These are phyloP conservation scores for Paracoccidioides brasiliensis DNA, from an alignment of 2,329 filamentous ascomycete genomes.

Conservation along the genomic window DNA sequence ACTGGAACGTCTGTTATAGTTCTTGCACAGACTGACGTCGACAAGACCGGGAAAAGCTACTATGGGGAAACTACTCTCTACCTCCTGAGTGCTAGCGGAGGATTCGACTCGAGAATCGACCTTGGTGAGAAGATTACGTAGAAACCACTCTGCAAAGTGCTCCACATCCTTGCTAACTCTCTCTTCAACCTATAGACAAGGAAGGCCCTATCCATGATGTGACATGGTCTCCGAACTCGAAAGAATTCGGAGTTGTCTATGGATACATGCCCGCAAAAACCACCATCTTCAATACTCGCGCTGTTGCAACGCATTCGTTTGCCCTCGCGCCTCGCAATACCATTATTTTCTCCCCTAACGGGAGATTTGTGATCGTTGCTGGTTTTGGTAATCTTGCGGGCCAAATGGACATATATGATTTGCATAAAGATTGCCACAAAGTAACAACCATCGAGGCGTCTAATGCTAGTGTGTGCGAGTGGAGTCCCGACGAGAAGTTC, in stretches of 20 bases:
- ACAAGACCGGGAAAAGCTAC: constrained; percentile 98
- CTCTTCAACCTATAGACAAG: constrained; percentile 50
- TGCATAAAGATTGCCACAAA: constrained; percentile 88
- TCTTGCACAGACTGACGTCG: constrained; percentile 91
- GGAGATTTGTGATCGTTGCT: constrained; percentile 82
- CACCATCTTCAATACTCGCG: constrained; percentile 89
- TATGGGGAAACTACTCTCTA: constrained; percentile 98
- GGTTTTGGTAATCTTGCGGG: constrained; percentile 96
- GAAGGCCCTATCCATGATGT: constrained; percentile 97
- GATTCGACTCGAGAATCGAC: constrained; percentile 81
- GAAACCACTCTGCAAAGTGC: not conserved
- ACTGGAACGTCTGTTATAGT: constrained; percentile 84
- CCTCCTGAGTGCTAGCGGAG: constrained; percentile 78
- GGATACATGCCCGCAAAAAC: constrained; percentile 99
- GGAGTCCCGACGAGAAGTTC: constrained; percentile 91
- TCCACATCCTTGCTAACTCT: constrained; percentile 8
- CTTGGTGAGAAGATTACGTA: constrained; percentile 38
- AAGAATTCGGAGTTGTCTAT: constrained; percentile 95
- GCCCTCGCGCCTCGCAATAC: constrained; percentile 83
- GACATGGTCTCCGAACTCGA: constrained; percentile 94
- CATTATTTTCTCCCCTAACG: constrained; percentile 85
- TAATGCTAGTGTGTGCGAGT: constrained; percentile 91
- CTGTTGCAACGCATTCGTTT: constrained; percentile 71
- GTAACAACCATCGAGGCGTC: constrained; percentile 87
- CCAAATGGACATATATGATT: constrained; percentile 94